phyloP scores from a whole-genome alignment of 257 asterid species.

The Solanum piurae region DNA sequence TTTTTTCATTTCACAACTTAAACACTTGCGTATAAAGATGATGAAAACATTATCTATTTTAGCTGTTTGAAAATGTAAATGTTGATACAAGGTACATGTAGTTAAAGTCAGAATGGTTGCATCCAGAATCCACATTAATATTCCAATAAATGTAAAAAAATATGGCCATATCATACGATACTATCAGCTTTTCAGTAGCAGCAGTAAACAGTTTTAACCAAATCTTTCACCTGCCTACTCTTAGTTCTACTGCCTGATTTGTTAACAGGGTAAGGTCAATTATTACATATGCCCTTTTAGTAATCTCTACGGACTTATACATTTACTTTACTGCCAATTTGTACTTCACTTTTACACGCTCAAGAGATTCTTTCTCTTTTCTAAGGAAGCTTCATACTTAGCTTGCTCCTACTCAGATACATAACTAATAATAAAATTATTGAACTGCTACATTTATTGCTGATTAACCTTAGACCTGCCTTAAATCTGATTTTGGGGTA shows the following conservation, averaged over 20 bases:
- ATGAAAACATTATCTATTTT: neutral
- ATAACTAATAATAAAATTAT: neutral
- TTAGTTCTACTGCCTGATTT: constrained; percentile 16
- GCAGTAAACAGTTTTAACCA: constrained; percentile 2
- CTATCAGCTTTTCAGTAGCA: neutral
- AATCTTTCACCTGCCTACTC: constrained; percentile 9
- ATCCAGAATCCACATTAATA: neutral
- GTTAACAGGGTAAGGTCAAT: constrained; percentile 11
- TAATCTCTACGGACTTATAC: constrained; percentile 13
- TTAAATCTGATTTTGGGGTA: neutral
- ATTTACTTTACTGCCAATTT: constrained; percentile 5
- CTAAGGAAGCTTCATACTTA: neutral
- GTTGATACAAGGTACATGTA: neutral
- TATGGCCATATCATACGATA: neutral
- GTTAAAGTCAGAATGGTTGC: constrained; percentile 1
- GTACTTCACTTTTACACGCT: neutral
- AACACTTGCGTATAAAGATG: neutral
- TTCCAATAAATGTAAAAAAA: neutral
- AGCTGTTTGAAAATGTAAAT: neutral
- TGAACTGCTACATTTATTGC: neutral
- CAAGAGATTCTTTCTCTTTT: neutral
- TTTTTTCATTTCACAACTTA: neutral
- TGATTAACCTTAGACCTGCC: neutral
- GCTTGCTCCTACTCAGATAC: no score
- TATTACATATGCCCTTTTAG: constrained; percentile 6